phyloP scores from a whole-genome alignment of 2,329 filamentous ascomycete species.

The Cordyceps pruinosa region DNA sequence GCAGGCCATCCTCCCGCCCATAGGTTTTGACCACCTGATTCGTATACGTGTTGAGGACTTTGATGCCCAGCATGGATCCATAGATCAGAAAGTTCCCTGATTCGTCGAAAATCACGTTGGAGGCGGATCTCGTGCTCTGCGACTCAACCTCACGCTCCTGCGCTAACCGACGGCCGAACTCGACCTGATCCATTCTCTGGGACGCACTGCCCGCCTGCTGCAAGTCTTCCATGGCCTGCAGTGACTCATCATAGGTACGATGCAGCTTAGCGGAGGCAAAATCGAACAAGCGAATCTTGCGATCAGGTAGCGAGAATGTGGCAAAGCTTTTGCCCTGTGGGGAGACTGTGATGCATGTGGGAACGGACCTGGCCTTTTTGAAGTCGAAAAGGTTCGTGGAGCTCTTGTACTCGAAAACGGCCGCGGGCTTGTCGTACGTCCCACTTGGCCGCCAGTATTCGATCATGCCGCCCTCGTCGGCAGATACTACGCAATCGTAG shows the following conservation, averaged over 20 bases:
- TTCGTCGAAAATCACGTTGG: slow-evolving; percentile 92
- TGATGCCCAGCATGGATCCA: slow-evolving; percentile 84
- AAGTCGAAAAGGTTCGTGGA: slow-evolving; percentile 94
- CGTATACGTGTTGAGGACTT: slow-evolving; percentile 92
- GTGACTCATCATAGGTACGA: slow-evolving; percentile 90
- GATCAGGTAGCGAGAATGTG: slow-evolving; percentile 84
- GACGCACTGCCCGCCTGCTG: slow-evolving; percentile 84
- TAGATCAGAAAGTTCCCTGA: slow-evolving; percentile 93
- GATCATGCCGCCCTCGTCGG: slow-evolving; percentile 85
- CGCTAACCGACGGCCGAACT: slow-evolving; percentile 83
- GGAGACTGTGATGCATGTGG: slow-evolving; percentile 75
- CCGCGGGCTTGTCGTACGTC: slow-evolving; percentile 82
- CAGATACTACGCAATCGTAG: slow-evolving; percentile 86
- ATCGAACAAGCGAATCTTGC: slow-evolving; percentile 89
- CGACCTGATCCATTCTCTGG: slow-evolving; percentile 77
- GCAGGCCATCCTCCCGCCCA: slow-evolving; percentile 81
- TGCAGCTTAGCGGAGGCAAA: slow-evolving; percentile 83
- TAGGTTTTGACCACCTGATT: slow-evolving; percentile 89
- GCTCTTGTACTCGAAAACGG: slow-evolving; percentile 88
- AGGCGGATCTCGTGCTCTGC: slow-evolving; percentile 56
- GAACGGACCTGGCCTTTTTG: slow-evolving; percentile 86
- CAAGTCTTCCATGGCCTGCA: slow-evolving; percentile 85
- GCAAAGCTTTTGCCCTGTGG: slow-evolving; percentile 81
- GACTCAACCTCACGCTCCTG: slow-evolving; percentile 81
- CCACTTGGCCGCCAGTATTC: slow-evolving; percentile 89